These are phyloP conservation scores for Helenozyma rhizophorensis DNA, from an alignment of 805 yeast species.

Conservation along the genomic window DNA sequence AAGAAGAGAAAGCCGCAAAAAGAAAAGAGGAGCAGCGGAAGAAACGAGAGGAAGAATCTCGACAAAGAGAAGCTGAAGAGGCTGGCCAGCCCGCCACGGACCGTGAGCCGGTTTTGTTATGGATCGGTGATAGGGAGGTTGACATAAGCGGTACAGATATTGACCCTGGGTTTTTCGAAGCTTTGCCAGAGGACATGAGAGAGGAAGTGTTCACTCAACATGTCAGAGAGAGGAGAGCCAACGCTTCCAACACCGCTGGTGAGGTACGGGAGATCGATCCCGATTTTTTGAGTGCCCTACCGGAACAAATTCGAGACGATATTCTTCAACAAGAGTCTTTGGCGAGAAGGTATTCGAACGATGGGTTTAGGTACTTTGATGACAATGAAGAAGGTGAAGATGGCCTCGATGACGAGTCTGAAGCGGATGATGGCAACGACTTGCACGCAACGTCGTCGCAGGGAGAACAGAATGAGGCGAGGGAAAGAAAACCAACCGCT, in stretches of 20 bases:
- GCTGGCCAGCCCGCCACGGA: constrained; percentile 1
- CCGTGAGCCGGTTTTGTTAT: constrained; percentile 57
- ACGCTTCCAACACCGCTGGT: constrained; percentile 41
- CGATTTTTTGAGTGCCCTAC: constrained; percentile 75
- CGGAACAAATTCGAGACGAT: constrained; percentile 61
- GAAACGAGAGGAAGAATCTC: constrained; percentile 25
- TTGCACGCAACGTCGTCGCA: constrained; percentile 1
- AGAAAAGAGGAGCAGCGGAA: constrained; percentile 26
- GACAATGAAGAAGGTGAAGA: constrained; percentile 17
- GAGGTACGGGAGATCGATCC: constrained; percentile 68
- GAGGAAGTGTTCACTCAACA: constrained; percentile 90
- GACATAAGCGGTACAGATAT: constrained; percentile 88
- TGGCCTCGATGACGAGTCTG: constrained; percentile 20
- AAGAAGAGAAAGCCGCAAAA: constrained; percentile 28
- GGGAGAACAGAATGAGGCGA: constrained; percentile 12
- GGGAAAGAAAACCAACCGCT: constrained; percentile 36
- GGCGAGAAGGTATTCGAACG: constrained; percentile 33
- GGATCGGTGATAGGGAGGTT: constrained; percentile 71
- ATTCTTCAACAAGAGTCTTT: constrained; percentile 55
- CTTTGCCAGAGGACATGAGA: constrained; percentile 88
- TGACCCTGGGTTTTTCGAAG: constrained; percentile 86
- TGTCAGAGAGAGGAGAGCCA: constrained; percentile 65
- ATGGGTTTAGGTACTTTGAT: constrained; percentile 5
- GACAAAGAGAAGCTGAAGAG: constrained; percentile 13
- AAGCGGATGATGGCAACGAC: constrained; percentile 15